Percentiles rank a stretch among this genome's conserved stretches.
Conservation (phyloP, 2,329 filamentous ascomycete species). For the Leptographium wingfieldii region DNA sequence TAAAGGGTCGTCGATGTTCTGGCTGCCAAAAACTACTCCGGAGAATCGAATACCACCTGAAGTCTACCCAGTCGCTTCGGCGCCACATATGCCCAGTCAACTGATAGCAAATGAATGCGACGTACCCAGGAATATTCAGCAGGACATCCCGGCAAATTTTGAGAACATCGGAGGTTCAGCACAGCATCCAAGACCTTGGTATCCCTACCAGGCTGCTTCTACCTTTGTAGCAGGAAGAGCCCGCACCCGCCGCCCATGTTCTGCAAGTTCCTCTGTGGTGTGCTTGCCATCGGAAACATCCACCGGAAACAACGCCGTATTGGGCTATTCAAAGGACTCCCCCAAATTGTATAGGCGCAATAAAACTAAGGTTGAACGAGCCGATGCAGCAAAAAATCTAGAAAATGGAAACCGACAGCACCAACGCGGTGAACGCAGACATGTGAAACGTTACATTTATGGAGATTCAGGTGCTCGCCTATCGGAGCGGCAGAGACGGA, state of each 20-base stretch:
- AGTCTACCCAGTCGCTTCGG: background rate
- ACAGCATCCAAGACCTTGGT: background rate
- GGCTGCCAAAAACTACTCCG: background rate
- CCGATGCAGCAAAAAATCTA: background rate
- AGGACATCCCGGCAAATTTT: background rate
- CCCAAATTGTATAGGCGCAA: background rate
- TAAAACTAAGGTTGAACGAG: background rate
- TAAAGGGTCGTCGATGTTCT: background rate
- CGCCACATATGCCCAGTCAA: background rate
- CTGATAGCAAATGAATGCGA: background rate
- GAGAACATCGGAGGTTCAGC: background rate
- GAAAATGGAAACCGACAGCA: background rate
- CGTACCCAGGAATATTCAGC: background rate
- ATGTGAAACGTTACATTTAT: background rate
- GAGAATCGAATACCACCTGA: background rate
- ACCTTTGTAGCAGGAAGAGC: background rate
- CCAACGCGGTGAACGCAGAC: background rate
- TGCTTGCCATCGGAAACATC: slow-evolving; percentile 10
- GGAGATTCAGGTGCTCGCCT: background rate
- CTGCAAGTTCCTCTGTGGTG: background rate
- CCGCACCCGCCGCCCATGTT: background rate
- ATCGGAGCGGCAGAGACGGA: background rate
- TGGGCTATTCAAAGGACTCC: background rate
- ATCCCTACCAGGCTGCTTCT: background rate
- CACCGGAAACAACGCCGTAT: background rate